Base-by-base conservation (phyloP, 1,139 yeast species). In the Yamadazyma mexicana region DNA sequence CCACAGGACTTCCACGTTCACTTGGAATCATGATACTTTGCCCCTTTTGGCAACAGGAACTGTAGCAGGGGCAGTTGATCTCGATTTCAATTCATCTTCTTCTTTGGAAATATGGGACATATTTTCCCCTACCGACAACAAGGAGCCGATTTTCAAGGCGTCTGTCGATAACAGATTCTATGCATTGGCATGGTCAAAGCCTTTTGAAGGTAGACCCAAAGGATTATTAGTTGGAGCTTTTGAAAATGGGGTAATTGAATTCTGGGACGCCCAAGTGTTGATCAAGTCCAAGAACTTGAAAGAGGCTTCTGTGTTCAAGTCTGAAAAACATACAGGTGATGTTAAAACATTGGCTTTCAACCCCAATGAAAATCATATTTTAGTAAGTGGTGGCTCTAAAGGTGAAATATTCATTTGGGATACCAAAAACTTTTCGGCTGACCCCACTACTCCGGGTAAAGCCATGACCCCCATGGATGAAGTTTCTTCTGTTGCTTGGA, bases 321-420 rank as follows among this genome's bases (percentile, higher is more conserved):
- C 80, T 26, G 64, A 68, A 35, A 77, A 77, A 48, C 97, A 87
- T 60, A 62, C 81, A 5, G 85, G 89, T 18, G 73, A 88, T 1
- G 88, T 87, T 41, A 81, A 80, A 50, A 69, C 87, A 17, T 74
- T 91, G 42, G 83, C 79, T 49, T 92, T 91, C 72, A 89, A 86
- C 58, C 85, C 91, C 3, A 69, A 77, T 41, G 89, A 87, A 58
- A 64, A 69, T 35, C 84, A 85, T 50, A 75, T 87, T 25, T 64
- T 94, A 52, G 96, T 87, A 2, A 80, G 95, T 29, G 96, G 95
- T 40, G 97, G 96, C 37, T 71, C 83, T 18, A 78, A 83, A 44
- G 95, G 96, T 45, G 95, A 91, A 64, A 81, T 89, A 38, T 83
- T 74, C 55, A 79, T 94, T 40, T 92, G 98, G 97, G 97, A 92